Evolutionary conservation across 495 filamentous ascomycete genomes (phyloP).

Genomic region (Neurospora sp.): DNA sequence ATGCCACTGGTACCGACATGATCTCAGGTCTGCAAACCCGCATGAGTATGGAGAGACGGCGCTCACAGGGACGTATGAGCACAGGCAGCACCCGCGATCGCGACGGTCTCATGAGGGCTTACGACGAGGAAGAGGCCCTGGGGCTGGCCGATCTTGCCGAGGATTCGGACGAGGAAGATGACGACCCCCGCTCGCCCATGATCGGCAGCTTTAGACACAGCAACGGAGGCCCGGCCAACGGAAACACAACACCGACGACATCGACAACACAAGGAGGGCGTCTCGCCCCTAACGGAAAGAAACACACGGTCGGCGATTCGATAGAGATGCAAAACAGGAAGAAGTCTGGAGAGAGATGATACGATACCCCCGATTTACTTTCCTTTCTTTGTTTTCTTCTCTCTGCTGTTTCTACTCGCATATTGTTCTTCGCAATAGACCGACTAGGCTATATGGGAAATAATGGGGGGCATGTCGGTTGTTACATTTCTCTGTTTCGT

Average conservation of each 20-base stretch:
- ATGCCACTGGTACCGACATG: constrained; percentile 82
- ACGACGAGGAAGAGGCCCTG: constrained; percentile 66
- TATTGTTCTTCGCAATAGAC: neutral
- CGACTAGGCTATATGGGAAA: neutral
- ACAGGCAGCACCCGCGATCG: constrained; percentile 56
- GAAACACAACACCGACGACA: constrained; percentile 6
- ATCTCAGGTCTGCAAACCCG: constrained; percentile 82
- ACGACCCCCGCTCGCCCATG: constrained; percentile 24
- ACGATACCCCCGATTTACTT: neutral
- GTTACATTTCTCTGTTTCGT: neutral
- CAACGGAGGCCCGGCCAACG: constrained; percentile 7
- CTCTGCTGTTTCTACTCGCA: neutral
- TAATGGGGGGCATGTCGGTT: neutral
- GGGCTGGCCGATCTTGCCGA: constrained; percentile 53
- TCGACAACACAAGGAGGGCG: neutral
- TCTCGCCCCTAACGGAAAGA: neutral
- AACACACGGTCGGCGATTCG: constrained; percentile 16
- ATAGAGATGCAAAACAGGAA: constrained; percentile 37
- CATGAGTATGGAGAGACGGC: constrained; percentile 80
- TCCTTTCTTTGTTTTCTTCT: neutral
- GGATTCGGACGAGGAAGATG: constrained; percentile 47
- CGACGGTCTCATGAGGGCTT: constrained; percentile 72
- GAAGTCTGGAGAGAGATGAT: constrained; percentile 6
- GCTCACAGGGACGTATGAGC: constrained; percentile 44
- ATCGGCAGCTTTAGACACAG: constrained; percentile 15